Conservation (phyloP, 2,329 filamentous ascomycete species). For the Stagonosporopsis cucurbitacearum region DNA sequence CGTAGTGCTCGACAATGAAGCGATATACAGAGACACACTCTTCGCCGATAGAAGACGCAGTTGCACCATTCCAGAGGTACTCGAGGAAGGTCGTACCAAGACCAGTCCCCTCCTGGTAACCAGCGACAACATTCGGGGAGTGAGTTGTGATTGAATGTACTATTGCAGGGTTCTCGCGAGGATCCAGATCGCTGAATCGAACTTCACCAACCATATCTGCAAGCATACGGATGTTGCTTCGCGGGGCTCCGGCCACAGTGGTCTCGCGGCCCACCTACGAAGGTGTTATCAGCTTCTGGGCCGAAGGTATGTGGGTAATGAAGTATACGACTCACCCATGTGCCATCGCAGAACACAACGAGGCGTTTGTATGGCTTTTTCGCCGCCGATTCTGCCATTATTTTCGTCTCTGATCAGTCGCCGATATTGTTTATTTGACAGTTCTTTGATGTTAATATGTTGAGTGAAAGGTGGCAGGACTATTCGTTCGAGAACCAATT, state of each 20-base stretch:
- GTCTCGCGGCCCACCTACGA: slow-evolving; percentile 40
- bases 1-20: slow-evolving; percentile 47
- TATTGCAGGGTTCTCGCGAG: slow-evolving; percentile 21
- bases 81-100: slow-evolving; percentile 45
- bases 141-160: slow-evolving; percentile 32
- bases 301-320: background rate
- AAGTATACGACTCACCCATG: slow-evolving; percentile 30
- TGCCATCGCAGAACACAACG: slow-evolving; percentile 45
- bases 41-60: slow-evolving; percentile 43
- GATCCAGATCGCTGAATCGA: slow-evolving; percentile 16
- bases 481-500: no score
- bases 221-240: slow-evolving; percentile 43
- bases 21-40: slow-evolving; percentile 46
- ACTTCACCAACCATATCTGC: slow-evolving; percentile 43
- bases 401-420: no score
- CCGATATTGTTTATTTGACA: background rate
- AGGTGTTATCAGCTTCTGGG: background rate
- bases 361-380: slow-evolving; percentile 33
- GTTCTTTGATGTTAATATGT: background rate
- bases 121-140: slow-evolving; percentile 33
- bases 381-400: slow-evolving; percentile 19
- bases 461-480: no score
- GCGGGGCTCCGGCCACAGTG: slow-evolving; percentile 31
- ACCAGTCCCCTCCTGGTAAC: slow-evolving; percentile 49
- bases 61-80: slow-evolving; percentile 48